A percentile compares a stretch with the other conserved stretches of the same genome.
Evolutionary conservation across 352 stramenopile species (phyloP).

Genomic region (Pythium coloratum): DNA sequence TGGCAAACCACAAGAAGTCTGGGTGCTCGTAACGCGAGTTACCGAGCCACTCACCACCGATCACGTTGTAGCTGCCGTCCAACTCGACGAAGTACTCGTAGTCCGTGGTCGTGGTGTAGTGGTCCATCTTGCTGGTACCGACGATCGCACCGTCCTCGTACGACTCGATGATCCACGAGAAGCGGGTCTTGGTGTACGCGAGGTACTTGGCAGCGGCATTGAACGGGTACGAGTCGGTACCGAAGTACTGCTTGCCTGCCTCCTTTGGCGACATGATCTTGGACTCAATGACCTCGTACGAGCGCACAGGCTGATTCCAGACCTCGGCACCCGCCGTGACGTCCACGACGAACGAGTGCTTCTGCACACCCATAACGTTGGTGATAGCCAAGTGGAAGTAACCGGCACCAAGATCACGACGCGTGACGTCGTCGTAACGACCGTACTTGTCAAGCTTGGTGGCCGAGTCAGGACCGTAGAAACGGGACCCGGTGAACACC

Average conservation of each 20-base stretch:
- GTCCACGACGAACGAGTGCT: conserved; percentile 39
- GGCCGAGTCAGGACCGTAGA: conserved; percentile 22
- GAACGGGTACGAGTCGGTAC: conserved; percentile 40
- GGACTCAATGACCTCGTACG: conserved; percentile 40
- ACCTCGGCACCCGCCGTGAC: conserved; percentile 33
- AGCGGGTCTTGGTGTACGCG: conserved; percentile 38
- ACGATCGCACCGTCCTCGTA: conserved; percentile 50
- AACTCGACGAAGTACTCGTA: conserved; percentile 71
- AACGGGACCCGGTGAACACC: conserved; percentile 43
- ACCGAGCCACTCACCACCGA: conserved; percentile 64
- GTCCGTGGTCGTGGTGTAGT: conserved; percentile 45
- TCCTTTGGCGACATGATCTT: conserved; percentile 33
- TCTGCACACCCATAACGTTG: conserved; percentile 46
- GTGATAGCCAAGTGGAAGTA: conserved; percentile 25
- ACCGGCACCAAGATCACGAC: conserved; percentile 49
- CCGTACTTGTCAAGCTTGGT: conserved; percentile 40
- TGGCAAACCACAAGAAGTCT: conserved; percentile 66
- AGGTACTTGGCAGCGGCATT: conserved; percentile 10
- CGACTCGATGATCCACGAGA: conserved; percentile 55
- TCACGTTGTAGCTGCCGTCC: conserved; percentile 52
- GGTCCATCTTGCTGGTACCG: conserved; percentile 31
- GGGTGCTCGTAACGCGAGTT: conserved; percentile 51
- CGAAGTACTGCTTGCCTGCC: conserved; percentile 17
- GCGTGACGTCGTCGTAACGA: conserved; percentile 34
- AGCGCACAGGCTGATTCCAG: conserved; percentile 59